Evolutionary conservation across 2,329 filamentous ascomycete species (phyloP).

Genomic region (Pyrenophora seminiperda): DNA sequence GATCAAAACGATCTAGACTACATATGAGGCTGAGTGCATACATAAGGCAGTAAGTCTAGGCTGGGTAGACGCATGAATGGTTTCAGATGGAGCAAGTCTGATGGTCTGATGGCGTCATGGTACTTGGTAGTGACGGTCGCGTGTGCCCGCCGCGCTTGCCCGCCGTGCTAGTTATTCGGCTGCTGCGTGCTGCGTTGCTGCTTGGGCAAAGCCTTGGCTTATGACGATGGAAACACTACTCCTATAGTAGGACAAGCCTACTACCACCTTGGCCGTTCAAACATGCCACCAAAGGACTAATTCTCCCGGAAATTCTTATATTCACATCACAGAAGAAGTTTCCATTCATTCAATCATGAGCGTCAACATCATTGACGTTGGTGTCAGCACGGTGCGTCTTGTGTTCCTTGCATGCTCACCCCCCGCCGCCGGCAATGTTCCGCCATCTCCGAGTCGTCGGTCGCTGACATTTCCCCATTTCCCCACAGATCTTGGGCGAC

Average conservation of each 20-base stretch:
- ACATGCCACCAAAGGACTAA: constrained; percentile 4
- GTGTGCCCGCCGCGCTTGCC: constrained; percentile 11
- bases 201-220: constrained; percentile 19
- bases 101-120: constrained; percentile 27
- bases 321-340: not conserved
- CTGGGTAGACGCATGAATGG: constrained; percentile 7
- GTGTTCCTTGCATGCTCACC: constrained; percentile 3
- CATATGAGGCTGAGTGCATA: constrained; percentile 16
- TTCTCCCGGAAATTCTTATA: not conserved
- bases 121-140: constrained; percentile 18
- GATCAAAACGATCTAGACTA: constrained; percentile 1
- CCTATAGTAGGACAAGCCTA: not conserved
- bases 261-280: not conserved
- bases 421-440: not conserved
- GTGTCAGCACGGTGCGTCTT: constrained; percentile 22
- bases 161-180: no score
- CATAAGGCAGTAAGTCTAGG: constrained; percentile 1
- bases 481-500: constrained; percentile 28
- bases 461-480: constrained; percentile 28
- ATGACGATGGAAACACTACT: constrained; percentile 13
- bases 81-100: constrained; percentile 3
- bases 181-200: no score
- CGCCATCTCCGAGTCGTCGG: constrained; percentile 4
- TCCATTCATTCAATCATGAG: constrained; percentile 7
- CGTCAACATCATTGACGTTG: constrained; percentile 23